Conservation (phyloP, 306 rosid species). For the Citrullus amarus region DNA sequence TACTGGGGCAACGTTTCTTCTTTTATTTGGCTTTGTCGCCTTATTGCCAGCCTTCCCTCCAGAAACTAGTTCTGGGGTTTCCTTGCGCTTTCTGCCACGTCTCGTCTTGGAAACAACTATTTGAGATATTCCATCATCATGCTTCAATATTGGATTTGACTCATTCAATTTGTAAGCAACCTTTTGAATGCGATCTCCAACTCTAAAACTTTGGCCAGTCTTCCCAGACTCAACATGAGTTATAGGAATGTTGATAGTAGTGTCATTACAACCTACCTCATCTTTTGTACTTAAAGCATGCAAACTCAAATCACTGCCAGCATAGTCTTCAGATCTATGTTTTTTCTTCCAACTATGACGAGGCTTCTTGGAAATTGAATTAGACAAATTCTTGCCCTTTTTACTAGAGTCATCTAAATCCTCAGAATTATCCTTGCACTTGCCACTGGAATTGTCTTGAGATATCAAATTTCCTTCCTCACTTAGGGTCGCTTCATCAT, state of each 20-base stretch:
- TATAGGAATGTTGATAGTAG: constrained; percentile 1
- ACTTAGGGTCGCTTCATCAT: neutral
- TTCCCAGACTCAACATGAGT: neutral
- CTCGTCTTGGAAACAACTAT: neutral
- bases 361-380: constrained; percentile 30
- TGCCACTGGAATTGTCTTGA: constrained; percentile 12
- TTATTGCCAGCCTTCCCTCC: constrained; percentile 23
- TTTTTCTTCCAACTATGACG: constrained; percentile 11
- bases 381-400: constrained; percentile 26
- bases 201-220: constrained; percentile 20
- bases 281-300: constrained; percentile 23
- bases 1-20: constrained; percentile 5
- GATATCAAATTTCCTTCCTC: constrained; percentile 13
- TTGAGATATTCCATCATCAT: constrained; percentile 12
- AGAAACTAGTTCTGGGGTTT: constrained; percentile 20
- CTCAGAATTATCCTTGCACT: constrained; percentile 17
- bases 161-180: constrained; percentile 36
- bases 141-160: constrained; percentile 29
- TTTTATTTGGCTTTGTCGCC: constrained; percentile 11
- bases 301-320: constrained; percentile 7
- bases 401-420: constrained; percentile 8
- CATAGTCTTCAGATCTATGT: constrained; percentile 15
- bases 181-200: constrained; percentile 42
- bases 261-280: constrained; percentile 20
- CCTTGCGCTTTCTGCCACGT: constrained; percentile 9